Base-by-base conservation (phyloP, 148 eudicot genomes). In the Rheum nobile region DNA sequence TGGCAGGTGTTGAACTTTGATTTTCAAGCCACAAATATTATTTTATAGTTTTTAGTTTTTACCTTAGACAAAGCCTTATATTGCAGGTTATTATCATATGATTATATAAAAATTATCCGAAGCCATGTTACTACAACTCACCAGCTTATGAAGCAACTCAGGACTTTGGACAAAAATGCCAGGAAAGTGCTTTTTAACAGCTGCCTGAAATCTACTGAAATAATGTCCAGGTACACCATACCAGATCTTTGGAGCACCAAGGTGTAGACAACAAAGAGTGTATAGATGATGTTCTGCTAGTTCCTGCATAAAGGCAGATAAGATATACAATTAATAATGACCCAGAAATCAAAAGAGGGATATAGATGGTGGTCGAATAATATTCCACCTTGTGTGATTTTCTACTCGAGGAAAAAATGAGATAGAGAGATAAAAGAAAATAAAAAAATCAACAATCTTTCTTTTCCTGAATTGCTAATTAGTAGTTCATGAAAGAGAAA, bases 211-310 rank as follows among this genome's bases (percentile, higher is more conserved):
- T 72, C 83, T 86, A 71, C 50, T 57, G 74, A 78, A 80, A 72
- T 77, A 85, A 74, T 71, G 75, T 72, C 84, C 85, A 42, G 98
- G 86, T 71, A 82, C 75, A 71, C 90, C 80, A 68, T 91, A 93
- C 92, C 94, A 93, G 52, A 93, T 80, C 84, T 81, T 91, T 39
- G 96, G 88, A 37, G 83, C 85, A 67, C 96, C 96, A 42, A 77
- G 43, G 79, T 89, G 90, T 77, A 84, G 39, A 80, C 89, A 93
- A 69, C 63, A 75, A n/a, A 93, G 76, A 61, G 89, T 82, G 77
- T 89, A 93, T 71, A 91, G 79, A 67, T 78, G 82, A 77, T 91
- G 98, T 75, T 88, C 88, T 85, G 85, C 86, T 75, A 80, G 80
- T 75, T 80, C 83, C 95, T 91, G 89, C 76, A 32, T 54, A 6